phyloP scores from a whole-genome alignment of 495 filamentous ascomycete genomes.

The Jackrogersella multiformis region DNA sequence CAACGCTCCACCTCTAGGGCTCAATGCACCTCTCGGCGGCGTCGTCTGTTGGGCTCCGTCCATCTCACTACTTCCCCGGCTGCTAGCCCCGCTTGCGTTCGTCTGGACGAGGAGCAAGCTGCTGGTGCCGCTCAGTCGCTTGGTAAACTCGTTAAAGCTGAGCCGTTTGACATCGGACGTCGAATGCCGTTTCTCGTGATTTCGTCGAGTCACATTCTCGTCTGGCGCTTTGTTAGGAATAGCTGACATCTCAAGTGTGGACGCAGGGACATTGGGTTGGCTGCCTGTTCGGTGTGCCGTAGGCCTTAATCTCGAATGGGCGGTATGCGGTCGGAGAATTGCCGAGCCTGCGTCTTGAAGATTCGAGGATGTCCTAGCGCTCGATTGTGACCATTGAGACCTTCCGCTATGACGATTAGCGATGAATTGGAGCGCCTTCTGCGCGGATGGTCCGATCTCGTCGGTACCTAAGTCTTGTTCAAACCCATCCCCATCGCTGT shows the following conservation, averaged over 20 bases:
- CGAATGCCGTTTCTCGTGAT: conserved; percentile 57
- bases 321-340: conserved; percentile 54
- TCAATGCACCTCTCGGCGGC: conserved; percentile 40
- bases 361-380: conserved; percentile 9
- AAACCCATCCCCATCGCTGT: conserved; percentile 52
- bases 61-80: conserved; percentile 55
- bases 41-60: conserved; percentile 44
- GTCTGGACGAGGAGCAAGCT: conserved; percentile 64
- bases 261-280: conserved; percentile 53
- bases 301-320: conserved; percentile 54
- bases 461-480: conserved; percentile 48
- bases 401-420: conserved; percentile 50
- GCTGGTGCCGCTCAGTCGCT: conserved; percentile 61
- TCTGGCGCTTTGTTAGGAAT: conserved; percentile 30
- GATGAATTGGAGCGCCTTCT: conserved; percentile 61
- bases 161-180: conserved; percentile 58
- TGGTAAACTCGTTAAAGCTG: conserved; percentile 64
- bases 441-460: conserved; percentile 50
- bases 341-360: conserved; percentile 30
- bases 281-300: conserved; percentile 55
- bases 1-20: conserved; percentile 30
- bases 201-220: conserved; percentile 24
- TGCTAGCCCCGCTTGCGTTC: conserved; percentile 57
- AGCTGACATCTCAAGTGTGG: conserved; percentile 27
- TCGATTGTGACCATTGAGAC: conserved; percentile 20